Evolutionary conservation across 108 stramenopile genomes (phyloP).

Genomic region (Cyclotella kingstonii): DNA sequence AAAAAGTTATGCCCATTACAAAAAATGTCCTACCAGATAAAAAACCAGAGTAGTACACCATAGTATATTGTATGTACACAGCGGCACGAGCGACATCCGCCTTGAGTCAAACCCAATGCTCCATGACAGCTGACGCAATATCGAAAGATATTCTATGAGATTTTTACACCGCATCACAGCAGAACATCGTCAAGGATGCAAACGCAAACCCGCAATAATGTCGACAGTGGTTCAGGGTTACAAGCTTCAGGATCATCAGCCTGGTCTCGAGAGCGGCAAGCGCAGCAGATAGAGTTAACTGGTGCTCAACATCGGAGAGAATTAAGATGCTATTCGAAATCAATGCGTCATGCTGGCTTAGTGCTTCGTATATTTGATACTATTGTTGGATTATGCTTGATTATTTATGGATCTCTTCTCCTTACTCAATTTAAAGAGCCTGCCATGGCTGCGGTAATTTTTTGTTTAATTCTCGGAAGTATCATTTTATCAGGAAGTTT

Average conservation of each 20-base stretch:
- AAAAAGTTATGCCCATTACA: too few species aligned
- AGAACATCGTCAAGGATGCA: too few species aligned
- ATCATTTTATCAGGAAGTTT: slow-evolving; percentile 13
- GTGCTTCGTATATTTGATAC: slow-evolving; percentile 25
- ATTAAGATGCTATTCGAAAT: slow-evolving; percentile 21
- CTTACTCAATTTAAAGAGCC: slow-evolving; percentile 25
- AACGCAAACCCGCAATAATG: too few species aligned
- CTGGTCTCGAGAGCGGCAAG: slow-evolving; percentile 25
- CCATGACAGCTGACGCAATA: too few species aligned
- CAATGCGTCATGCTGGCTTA: not conserved
- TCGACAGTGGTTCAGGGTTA: not conserved
- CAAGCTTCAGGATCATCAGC: not conserved
- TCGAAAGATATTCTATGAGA: too few species aligned
- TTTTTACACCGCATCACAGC: too few species aligned
- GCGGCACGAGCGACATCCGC: too few species aligned
- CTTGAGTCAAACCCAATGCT: too few species aligned
- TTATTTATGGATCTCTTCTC: slow-evolving; percentile 31
- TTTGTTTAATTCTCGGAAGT: slow-evolving; percentile 28
- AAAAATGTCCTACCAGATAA: too few species aligned
- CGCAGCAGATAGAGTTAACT: slow-evolving; percentile 30
- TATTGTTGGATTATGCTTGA: slow-evolving; percentile 8
- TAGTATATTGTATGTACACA: too few species aligned
- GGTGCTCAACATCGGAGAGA: not conserved
- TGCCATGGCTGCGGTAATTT: slow-evolving; percentile 31
- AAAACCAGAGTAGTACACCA: too few species aligned